A percentile compares a stretch with the other conserved stretches of the same genome.
phyloP scores from a whole-genome alignment of 306 rosid genomes.

The Styphnolobium japonicum region DNA sequence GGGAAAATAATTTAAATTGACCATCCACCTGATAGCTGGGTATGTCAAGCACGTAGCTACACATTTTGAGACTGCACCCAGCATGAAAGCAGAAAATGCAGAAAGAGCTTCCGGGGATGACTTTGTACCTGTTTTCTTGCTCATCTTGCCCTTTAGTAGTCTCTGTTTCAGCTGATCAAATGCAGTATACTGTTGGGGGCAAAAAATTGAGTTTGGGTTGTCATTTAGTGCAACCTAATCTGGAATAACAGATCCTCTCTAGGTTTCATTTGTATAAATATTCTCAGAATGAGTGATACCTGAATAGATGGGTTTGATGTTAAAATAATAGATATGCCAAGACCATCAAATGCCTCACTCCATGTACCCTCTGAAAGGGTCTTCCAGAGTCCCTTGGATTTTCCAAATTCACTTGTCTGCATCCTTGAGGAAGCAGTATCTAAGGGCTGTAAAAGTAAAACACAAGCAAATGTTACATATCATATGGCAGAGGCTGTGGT shows the following conservation, averaged over 20 bases:
- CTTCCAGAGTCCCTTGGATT: slow-evolving; percentile 91
- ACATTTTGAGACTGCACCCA: slow-evolving; percentile 93
- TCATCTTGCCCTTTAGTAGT: slow-evolving; percentile 45
- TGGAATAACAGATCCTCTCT: slow-evolving; percentile 16
- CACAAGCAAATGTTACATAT: slow-evolving; percentile 29
- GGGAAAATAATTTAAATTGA: slow-evolving; percentile 16
- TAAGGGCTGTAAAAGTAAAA: slow-evolving; percentile 66
- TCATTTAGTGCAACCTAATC: not conserved
- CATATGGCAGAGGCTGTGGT: not conserved
- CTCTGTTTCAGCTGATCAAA: slow-evolving; percentile 87
- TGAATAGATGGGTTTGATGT: slow-evolving; percentile 94
- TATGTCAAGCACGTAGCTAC: slow-evolving; percentile 87
- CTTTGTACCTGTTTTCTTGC: slow-evolving; percentile 42
- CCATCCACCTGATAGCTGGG: slow-evolving; percentile 92
- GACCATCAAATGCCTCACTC: slow-evolving; percentile 89
- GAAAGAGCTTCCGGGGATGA: slow-evolving; percentile 82
- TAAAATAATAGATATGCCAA: slow-evolving; percentile 87
- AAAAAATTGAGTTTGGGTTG: slow-evolving; percentile 13
- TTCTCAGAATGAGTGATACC: slow-evolving; percentile 37
- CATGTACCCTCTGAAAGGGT: slow-evolving; percentile 80
- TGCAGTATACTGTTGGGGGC: slow-evolving; percentile 67
- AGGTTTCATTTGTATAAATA: slow-evolving; percentile 17
- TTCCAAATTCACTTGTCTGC: slow-evolving; percentile 97
- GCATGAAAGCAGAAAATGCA: slow-evolving; percentile 73
- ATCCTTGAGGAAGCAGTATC: slow-evolving; percentile 90